These are phyloP conservation scores for Styphnolobium japonicum DNA, from an alignment of 306 rosid genomes.

Conservation along the genomic window DNA sequence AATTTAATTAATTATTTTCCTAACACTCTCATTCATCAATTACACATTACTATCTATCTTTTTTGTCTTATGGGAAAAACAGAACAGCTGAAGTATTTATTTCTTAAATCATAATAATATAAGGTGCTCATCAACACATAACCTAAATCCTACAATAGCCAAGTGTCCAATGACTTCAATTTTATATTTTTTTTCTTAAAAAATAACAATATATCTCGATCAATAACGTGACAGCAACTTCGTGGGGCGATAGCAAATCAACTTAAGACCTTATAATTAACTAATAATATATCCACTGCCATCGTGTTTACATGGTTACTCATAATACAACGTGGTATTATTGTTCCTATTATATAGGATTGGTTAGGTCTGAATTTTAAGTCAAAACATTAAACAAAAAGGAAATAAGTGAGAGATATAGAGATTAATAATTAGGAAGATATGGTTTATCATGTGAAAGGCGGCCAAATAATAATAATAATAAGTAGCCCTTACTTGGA, in stretches of 20 bases:
- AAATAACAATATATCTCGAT: neutral
- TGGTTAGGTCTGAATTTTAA: neutral
- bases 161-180: slow-evolving; percentile 13
- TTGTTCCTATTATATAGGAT: neutral
- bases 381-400: neutral
- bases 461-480: neutral
- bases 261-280: neutral
- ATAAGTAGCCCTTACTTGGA: neutral
- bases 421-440: neutral
- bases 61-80: too few species aligned
- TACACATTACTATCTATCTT: too few species aligned
- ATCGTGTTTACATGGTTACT: neutral
- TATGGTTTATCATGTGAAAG: neutral
- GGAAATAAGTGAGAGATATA: neutral
- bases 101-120: too few species aligned
- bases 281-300: neutral
- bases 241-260: neutral
- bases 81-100: too few species aligned
- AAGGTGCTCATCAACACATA: neutral
- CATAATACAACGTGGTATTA: neutral
- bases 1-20: too few species aligned
- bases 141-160: neutral
- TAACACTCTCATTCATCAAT: too few species aligned
- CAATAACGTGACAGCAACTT: slow-evolving; percentile 12
- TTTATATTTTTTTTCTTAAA: neutral